Evolutionary conservation across 768 basidiomycete genomes (phyloP).

Genomic region (Lactifluus pinguis): DNA sequence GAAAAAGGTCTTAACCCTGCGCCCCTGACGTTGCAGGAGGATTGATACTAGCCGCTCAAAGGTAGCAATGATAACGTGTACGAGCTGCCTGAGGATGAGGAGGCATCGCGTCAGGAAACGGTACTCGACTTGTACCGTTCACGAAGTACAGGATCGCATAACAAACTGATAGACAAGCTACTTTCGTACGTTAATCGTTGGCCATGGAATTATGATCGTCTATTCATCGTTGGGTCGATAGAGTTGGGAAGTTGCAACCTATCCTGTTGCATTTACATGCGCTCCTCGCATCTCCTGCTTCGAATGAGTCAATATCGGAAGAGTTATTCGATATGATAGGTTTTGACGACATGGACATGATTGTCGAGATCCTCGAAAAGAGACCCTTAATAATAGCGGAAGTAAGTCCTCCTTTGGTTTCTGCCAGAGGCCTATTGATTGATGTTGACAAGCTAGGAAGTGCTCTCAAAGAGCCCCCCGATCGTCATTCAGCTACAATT

Average conservation of each 20-base stretch:
- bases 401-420: slow-evolving; percentile 29
- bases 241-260: slow-evolving; percentile 24
- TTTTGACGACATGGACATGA: slow-evolving; percentile 74
- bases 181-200: slow-evolving; percentile 15
- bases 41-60: slow-evolving; percentile 4
- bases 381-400: slow-evolving; percentile 41
- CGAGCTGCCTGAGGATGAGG: slow-evolving; percentile 12
- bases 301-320: slow-evolving; percentile 65
- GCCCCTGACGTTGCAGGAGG: not conserved
- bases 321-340: slow-evolving; percentile 77
- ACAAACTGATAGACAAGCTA: slow-evolving; percentile 10
- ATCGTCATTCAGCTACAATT: not conserved
- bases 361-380: slow-evolving; percentile 56
- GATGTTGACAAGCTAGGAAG: slow-evolving; percentile 12
- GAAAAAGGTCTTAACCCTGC: slow-evolving; percentile 2
- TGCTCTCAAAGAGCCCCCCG: not conserved
- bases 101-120: slow-evolving; percentile 7
- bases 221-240: slow-evolving; percentile 9
- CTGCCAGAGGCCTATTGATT: not conserved
- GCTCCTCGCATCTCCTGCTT: slow-evolving; percentile 40
- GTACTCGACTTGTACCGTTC: slow-evolving; percentile 17
- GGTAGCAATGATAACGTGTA: slow-evolving; percentile 1
- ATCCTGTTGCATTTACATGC: slow-evolving; percentile 23
- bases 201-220: not conserved
- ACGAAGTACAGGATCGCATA: not conserved